Evolutionary conservation across 2,329 filamentous ascomycete species (phyloP).

Genomic region (Colletotrichum lentis): DNA sequence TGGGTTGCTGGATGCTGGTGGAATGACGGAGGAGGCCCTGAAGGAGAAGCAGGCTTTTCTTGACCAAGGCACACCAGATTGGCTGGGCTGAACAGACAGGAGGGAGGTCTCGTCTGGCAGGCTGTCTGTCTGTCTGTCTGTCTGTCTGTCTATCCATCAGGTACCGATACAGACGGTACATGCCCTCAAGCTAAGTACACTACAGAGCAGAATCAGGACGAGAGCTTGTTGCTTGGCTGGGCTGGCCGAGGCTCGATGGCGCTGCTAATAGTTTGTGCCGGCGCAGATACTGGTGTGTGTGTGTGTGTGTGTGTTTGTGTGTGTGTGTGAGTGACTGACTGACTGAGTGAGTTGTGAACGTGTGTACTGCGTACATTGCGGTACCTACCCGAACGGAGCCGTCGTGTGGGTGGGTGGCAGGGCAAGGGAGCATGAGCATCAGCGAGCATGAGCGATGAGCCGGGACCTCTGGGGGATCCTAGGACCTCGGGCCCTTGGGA

Average conservation of each 20-base stretch:
- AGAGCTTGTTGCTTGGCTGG: constrained; percentile 28
- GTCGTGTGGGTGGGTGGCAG: constrained; percentile 29
- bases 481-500: background rate
- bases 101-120: too few species aligned
- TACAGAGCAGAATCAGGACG: too few species aligned
- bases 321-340: too few species aligned
- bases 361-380: constrained; percentile 7
- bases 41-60: constrained; percentile 26
- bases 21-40: constrained; percentile 12
- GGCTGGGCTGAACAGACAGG: background rate
- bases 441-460: constrained; percentile 19
- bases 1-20: constrained; percentile 22
- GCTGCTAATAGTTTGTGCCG: constrained; percentile 5
- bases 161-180: too few species aligned
- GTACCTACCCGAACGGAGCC: constrained; percentile 18
- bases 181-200: too few species aligned
- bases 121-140: too few species aligned
- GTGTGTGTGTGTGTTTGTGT: too few species aligned
- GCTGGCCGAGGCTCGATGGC: constrained; percentile 1
- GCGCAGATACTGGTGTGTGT: constrained; percentile 15
- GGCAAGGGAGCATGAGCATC: constrained; percentile 26
- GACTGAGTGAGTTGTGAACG: too few species aligned
- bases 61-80: background rate
- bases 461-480: constrained; percentile 13
- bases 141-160: too few species aligned